These are phyloP conservation scores for Liquidambar formosana DNA, from an alignment of 164 flowering plant genomes.

Conservation along the genomic window DNA sequence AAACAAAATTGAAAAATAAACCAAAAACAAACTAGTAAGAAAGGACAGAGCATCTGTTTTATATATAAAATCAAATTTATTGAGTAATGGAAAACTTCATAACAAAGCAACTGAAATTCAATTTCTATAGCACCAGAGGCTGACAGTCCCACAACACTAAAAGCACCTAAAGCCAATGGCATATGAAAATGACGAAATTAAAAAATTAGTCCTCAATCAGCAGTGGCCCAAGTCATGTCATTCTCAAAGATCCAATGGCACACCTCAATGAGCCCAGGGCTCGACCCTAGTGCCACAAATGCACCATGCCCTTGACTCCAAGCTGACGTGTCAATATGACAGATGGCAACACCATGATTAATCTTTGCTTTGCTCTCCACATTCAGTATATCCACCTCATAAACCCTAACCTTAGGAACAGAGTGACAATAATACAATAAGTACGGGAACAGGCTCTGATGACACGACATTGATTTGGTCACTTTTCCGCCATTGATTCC, in stretches of 20 bases:
- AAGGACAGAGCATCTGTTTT: no score
- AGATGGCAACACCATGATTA: conserved; percentile 79
- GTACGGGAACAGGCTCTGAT: conserved; percentile 82
- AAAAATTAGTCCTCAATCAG: conserved; percentile 29
- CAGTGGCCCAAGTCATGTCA: conserved; percentile 58
- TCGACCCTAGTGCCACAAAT: conserved; percentile 65
- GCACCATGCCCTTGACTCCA: conserved; percentile 85
- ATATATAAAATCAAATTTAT: no score
- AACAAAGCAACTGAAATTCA: no score
- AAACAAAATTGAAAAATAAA: no score
- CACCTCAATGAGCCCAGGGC: conserved; percentile 73
- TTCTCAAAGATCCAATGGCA: conserved; percentile 74
- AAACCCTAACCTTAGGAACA: conserved; percentile 80
- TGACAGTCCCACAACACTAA: no score
- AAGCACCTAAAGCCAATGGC: background rate
- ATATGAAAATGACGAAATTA: no score
- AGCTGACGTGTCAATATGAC: conserved; percentile 81
- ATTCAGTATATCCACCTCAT: conserved; percentile 71
- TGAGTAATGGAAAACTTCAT: no score
- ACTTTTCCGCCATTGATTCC: conserved; percentile 73
- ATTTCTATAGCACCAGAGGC: no score
- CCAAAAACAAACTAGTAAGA: no score
- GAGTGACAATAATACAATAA: conserved; percentile 86
- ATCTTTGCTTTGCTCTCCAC: conserved; percentile 42
- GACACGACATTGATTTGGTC: conserved; percentile 80